phyloP scores from a whole-genome alignment of 345 rosid genomes.

The Erucastrum elatum region DNA sequence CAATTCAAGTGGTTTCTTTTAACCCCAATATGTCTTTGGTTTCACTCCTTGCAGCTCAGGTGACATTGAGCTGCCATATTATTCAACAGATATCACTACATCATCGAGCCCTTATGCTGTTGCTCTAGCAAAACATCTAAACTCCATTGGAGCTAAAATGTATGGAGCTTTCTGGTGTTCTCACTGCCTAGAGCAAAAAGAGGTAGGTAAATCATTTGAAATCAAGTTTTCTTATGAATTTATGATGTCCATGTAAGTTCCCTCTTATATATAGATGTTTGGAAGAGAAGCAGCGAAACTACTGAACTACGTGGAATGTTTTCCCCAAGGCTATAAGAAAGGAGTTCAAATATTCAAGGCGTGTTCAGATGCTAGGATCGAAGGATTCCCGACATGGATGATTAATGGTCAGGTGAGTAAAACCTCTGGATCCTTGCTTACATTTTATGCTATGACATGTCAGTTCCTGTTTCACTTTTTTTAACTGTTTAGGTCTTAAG shows the following conservation, averaged over 20 bases:
- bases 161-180: conserved; percentile 99
- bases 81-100: conserved; percentile 61
- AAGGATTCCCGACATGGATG: conserved; percentile 94
- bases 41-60: conserved; percentile 45
- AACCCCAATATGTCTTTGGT: background rate
- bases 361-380: conserved; percentile 67
- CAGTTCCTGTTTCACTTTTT: conserved; percentile 9
- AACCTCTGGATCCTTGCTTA: background rate
- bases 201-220: no score
- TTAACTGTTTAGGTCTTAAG: conserved; percentile 57
- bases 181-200: conserved; percentile 92
- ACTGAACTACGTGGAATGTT: conserved; percentile 83
- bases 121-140: conserved; percentile 74
- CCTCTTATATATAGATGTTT: conserved; percentile 57
- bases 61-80: conserved; percentile 56
- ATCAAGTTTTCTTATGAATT: background rate
- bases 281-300: conserved; percentile 70
- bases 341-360: conserved; percentile 74
- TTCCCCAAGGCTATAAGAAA: conserved; percentile 77
- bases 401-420: conserved; percentile 71
- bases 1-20: background rate
- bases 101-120: conserved; percentile 72
- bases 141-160: conserved; percentile 86
- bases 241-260: background rate
- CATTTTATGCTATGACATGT: background rate